Base-by-base conservation (phyloP, 345 rosid genomes). In the Hevea brasiliensis region DNA sequence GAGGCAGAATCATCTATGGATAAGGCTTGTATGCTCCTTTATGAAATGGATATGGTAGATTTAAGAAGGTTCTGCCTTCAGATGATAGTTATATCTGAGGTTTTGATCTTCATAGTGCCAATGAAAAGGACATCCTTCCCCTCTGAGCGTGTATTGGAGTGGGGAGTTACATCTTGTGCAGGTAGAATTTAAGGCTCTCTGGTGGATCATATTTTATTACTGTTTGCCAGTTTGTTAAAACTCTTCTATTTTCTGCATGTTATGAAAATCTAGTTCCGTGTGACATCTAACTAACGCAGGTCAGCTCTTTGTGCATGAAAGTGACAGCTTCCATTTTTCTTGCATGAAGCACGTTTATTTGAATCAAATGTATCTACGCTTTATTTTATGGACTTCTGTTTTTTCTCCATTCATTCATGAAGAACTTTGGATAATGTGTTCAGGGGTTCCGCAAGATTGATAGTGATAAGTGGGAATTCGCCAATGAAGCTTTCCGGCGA, bases 161-260 rank as follows among this genome's bases (percentile, higher is more conserved):
- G 65, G 76, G 76, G 75, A 80, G 80, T 71, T 81, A 59, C 78
- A 27, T 78, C 82, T 70, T 77, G 23, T 71, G 42, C 88, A 83
- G 90, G 88, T 85, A 79, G 88, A 72, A 65, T 79, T 71, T 81
- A 60, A 75, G 81, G 79, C 76, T 83, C 76, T 83, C 67, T 58
- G 26, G 40, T 73, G 60, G 68, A 61, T 40, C 35, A 68, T 72
- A 74, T 65, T 18, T 40, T 67, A 56, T 73, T 53, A 42, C 4
- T 53, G 26, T 40, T 40, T 68, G 37, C 3, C 37, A 1, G 37
- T 63, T 67, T 62, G 50, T 67, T 8, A 8, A 55, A 27, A 59
- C 37, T 75, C 41, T 44, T 65, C 21, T 32, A 7, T 61, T 47
- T 65, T 79, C 26, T 68, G 8, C 53, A 17, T 74, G 57, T 66